Percentiles rank a stretch among this genome's conserved stretches.
Conservation (phyloP, 225 moss, liverwort and hornwort species). For the Neckera pumila region DNA sequence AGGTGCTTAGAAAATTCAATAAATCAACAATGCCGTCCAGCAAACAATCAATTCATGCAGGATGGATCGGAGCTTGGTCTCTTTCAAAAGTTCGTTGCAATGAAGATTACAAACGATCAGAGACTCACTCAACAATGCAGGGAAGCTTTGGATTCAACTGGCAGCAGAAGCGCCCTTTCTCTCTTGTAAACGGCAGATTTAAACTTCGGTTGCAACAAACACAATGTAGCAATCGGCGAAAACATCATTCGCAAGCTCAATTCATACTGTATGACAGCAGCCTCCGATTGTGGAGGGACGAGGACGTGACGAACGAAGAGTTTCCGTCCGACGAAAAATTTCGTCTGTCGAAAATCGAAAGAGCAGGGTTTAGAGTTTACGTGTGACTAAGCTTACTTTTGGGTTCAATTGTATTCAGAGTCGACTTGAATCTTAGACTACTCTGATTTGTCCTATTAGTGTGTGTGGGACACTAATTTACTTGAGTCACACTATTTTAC, state of each 20-base stretch:
- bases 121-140: constrained; percentile 15
- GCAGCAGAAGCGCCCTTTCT: background rate
- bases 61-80: background rate
- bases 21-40: background rate
- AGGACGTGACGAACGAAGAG: background rate
- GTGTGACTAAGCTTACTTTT: background rate
- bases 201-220: background rate
- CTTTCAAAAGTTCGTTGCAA: background rate
- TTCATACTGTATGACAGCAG: background rate
- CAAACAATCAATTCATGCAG: background rate
- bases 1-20: background rate
- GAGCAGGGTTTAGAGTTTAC: background rate
- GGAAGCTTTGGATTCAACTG: background rate
- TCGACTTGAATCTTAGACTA: no score
- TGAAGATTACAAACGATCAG: background rate
- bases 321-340: background rate
- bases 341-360: background rate
- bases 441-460: no score
- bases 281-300: background rate
- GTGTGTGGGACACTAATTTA: background rate
- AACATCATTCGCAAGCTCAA: background rate
- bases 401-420: no score
- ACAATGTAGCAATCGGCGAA: background rate
- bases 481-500: no score
- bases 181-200: background rate